Evolutionary conservation across 164 flowering plant genomes (phyloP), one percentile per base, ranked within the genome.

Genomic region (Nymphaea thermarum): DNA sequence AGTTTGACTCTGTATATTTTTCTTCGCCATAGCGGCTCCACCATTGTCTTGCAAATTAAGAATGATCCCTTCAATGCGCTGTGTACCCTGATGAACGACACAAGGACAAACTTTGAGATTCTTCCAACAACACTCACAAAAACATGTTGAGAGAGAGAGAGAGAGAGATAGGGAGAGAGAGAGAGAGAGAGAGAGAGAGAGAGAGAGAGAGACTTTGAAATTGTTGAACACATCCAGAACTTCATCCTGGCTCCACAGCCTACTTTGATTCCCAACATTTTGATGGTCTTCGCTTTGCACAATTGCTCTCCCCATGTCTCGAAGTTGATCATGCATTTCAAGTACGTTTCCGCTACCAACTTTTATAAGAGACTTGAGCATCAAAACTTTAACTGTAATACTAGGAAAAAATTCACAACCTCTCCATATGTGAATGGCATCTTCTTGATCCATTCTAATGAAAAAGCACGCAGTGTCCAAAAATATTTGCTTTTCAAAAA

Each of bases 231-330:
- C 78, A 57, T 36, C 67, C 64, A 78, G 4, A 4, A 77, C 67
- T 15, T 79, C 83, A 63, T 60, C 69, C 16, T 51, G 70, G 51
- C 77, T 69, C 86, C 85, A 85, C 57, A 85, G 55, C 68, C 88
- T 78, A 69, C 83, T 82, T 11, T 82, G 82, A 73, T 60, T 70
- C 1, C 84, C 81, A 60, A 77, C 78, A 69, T 80, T 72, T 12
- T 0, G 8, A 45, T 17, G 51, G 69, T 59, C 71, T 69, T 81
- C 81, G 3, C 66, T 41, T 25, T n/a, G 70, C 43, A 67, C 71
- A 63, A 67, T 72, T 43, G 60, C 41, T 41, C 71, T 64, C 43
- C 74, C 77, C 74, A 75, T 68, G 42, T 75, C 74, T 14, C 74
- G 57, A 2, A 75, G 64, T 17, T 67, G 74, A 53, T 71, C 77